Evolutionary conservation across 2,329 filamentous ascomycete genomes (phyloP).

Genomic region (Xylariaceae sp.): DNA sequence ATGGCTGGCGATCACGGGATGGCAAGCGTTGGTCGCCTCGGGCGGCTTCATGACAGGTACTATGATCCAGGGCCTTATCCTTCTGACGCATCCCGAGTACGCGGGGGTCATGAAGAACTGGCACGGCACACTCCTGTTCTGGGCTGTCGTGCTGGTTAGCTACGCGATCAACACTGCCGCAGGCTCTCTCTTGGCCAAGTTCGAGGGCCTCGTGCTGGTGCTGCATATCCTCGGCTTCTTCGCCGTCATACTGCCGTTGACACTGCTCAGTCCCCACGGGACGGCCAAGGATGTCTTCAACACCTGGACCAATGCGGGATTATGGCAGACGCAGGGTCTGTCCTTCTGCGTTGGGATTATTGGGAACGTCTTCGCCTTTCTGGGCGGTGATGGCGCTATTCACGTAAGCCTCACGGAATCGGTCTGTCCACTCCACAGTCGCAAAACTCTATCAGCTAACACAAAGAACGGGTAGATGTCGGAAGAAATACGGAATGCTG

Average conservation of each 20-base stretch:
- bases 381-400: slow-evolving; percentile 19
- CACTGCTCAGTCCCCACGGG: slow-evolving; percentile 25
- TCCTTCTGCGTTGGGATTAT: slow-evolving; percentile 18
- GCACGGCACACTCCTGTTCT: slow-evolving; percentile 22
- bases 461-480: slow-evolving; percentile 34
- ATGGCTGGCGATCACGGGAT: slow-evolving; percentile 20
- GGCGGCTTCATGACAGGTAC: slow-evolving; percentile 16
- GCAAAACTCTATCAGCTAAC: no score
- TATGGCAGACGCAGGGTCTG: slow-evolving; percentile 21
- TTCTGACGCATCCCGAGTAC: slow-evolving; percentile 20
- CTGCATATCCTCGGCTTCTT: slow-evolving; percentile 43
- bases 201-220: slow-evolving; percentile 38
- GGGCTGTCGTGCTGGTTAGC: slow-evolving; percentile 38
- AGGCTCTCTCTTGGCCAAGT: slow-evolving; percentile 29
- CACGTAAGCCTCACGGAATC: slow-evolving; percentile 13
- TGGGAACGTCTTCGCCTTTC: slow-evolving; percentile 18
- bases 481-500: slow-evolving; percentile 44
- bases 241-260: slow-evolving; percentile 34
- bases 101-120: slow-evolving; percentile 14
- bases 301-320: slow-evolving; percentile 21
- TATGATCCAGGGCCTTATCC: slow-evolving; percentile 19
- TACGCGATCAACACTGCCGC: slow-evolving; percentile 33
- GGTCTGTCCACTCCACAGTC: no score
- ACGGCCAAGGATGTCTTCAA: slow-evolving; percentile 27
- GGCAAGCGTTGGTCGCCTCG: slow-evolving; percentile 19